Evolutionary conservation across 352 stramenopile genomes (phyloP).

Genomic region (Phytophthora chlamydospora): DNA sequence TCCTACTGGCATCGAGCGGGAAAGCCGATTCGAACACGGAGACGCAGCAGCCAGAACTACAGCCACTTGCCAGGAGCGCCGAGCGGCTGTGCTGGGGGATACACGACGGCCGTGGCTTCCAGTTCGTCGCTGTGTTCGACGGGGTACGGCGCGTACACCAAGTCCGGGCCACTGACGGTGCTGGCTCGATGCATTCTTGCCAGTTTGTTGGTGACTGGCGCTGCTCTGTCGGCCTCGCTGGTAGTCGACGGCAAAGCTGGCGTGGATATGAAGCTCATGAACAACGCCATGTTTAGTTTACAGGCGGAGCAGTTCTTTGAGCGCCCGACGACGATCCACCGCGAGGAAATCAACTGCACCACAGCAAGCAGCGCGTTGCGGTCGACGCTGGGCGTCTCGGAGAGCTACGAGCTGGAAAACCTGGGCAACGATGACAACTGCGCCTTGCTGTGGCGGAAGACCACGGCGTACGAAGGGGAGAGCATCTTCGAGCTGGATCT

Average conservation of each 20-base stretch:
- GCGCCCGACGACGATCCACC: constrained; percentile 37
- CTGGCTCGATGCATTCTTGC: constrained; percentile 38
- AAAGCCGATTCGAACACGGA: constrained; percentile 25
- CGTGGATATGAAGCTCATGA: constrained; percentile 78
- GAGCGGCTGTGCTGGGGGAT: constrained; percentile 27
- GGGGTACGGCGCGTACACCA: constrained; percentile 34
- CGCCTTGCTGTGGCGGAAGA: constrained; percentile 70
- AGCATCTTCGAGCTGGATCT: constrained; percentile 53
- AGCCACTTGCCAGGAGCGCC: constrained; percentile 26
- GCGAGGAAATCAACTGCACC: constrained; percentile 72
- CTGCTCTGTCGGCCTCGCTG: constrained; percentile 54
- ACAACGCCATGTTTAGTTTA: constrained; percentile 70
- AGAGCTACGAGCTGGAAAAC: constrained; percentile 48
- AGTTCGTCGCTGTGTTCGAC: constrained; percentile 31
- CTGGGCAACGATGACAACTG: constrained; percentile 72
- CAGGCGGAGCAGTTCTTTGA: constrained; percentile 65
- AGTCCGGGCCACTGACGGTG: constrained; percentile 35
- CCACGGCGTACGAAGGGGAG: constrained; percentile 57
- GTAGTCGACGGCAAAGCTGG: constrained; percentile 47
- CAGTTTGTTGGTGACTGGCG: constrained; percentile 33
- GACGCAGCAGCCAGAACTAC: constrained; percentile 31
- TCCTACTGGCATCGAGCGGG: constrained; percentile 44
- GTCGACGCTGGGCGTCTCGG: constrained; percentile 47
- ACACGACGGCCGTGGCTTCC: constrained; percentile 29
- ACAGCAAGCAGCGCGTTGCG: constrained; percentile 52